Percentiles rank a stretch among this genome's conserved stretches.
Conservation (phyloP, 1,284 basidiomycete genomes). For the Farysia itapuensis region DNA sequence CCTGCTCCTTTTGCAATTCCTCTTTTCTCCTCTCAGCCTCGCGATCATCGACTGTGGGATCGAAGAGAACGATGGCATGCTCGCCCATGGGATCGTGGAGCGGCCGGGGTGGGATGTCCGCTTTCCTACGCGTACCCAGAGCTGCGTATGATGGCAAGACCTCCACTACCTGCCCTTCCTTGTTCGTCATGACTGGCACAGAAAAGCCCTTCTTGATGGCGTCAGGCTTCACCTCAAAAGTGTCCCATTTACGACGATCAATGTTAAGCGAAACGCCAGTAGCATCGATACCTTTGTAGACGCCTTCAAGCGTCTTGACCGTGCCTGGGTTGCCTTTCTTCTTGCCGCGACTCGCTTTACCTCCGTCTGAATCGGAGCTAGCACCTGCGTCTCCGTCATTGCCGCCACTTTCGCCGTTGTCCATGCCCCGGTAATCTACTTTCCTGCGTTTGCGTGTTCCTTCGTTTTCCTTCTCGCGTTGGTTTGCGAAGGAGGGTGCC, state of each 20-base stretch:
- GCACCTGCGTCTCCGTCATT: conserved; percentile 36
- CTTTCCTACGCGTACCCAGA: conserved; percentile 81
- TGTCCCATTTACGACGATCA: conserved; percentile 48
- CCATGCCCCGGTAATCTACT: conserved; percentile 55
- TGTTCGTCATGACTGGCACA: conserved; percentile 80
- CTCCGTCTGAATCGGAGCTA: conserved; percentile 13
- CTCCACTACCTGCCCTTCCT: conserved; percentile 73
- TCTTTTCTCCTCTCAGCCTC: conserved; percentile 48
- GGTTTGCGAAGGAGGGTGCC: conserved; percentile 41
- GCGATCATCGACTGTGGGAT: conserved; percentile 83
- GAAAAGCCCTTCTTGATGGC: conserved; percentile 67
- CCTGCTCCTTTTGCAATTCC: conserved; percentile 27
- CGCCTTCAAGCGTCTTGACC: conserved; percentile 47
- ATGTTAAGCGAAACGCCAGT: conserved; percentile 54
- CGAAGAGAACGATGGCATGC: conserved; percentile 94
- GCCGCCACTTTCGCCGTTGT: conserved; percentile 18
- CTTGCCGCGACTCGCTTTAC: conserved; percentile 4
- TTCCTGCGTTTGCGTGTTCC: conserved; percentile 46
- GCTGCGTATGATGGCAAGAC: conserved; percentile 72
- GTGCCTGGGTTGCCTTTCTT: conserved; percentile 32
- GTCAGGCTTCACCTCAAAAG: conserved; percentile 45
- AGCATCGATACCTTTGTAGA: conserved; percentile 56
- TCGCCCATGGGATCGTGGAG: conserved; percentile 96
- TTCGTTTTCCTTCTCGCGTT: conserved; percentile 17
- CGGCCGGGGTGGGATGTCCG: conserved; percentile 83